A percentile compares a stretch with the other conserved stretches of the same genome.
Evolutionary conservation across 192 early-diverging fungal genomes (phyloP).

Genomic region (Coemansia sp.): DNA sequence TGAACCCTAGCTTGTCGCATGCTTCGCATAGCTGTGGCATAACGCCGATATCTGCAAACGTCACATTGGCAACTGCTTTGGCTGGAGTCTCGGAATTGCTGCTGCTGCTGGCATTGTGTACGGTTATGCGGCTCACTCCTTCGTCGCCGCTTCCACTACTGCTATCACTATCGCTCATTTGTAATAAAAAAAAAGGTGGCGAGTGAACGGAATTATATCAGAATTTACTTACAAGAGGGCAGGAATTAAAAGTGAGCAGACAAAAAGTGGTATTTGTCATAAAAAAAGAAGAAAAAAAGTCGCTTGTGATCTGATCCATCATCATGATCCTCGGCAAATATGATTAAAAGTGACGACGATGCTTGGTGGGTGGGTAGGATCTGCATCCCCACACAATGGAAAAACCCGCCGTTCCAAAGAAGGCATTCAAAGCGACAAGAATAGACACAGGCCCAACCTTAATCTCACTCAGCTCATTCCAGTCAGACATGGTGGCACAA

Average conservation of each 20-base stretch:
- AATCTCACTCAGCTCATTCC: not conserved
- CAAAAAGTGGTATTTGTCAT: not conserved
- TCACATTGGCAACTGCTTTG: slow-evolving; percentile 1
- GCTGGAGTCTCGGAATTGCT: not conserved
- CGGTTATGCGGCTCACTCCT: not conserved
- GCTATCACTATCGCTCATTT: slow-evolving; percentile 27
- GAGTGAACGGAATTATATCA: not conserved
- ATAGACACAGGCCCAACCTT: not conserved
- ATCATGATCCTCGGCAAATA: not conserved
- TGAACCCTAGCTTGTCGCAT: slow-evolving; percentile 86
- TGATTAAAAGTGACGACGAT: not conserved
- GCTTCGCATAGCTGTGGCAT: slow-evolving; percentile 86
- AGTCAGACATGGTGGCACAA: not conserved
- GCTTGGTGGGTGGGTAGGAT: not conserved
- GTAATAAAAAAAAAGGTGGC: not conserved
- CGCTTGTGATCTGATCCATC: not conserved
- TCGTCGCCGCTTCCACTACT: slow-evolving; percentile 4
- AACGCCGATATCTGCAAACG: slow-evolving; percentile 65
- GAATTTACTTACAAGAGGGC: not conserved
- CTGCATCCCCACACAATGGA: not conserved
- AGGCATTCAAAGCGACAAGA: not conserved
- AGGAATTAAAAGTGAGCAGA: not conserved
- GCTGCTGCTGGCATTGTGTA: not conserved
- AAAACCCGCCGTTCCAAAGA: not conserved
- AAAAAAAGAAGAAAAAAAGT: not conserved